Evolutionary conservation across 805 yeast species (phyloP).

Genomic region (Starmera pachycereana): DNA sequence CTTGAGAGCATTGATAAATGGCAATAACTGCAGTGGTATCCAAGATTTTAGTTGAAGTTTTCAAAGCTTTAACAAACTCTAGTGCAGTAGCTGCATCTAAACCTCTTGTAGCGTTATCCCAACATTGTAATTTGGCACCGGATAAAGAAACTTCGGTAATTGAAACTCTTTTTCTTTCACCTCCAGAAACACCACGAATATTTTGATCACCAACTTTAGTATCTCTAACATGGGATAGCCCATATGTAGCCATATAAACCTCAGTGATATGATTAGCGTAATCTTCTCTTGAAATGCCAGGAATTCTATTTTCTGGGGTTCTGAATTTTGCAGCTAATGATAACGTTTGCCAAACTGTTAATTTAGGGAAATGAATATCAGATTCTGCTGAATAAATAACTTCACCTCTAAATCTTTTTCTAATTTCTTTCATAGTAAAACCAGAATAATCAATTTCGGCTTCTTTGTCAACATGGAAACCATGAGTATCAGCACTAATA

Average conservation of each 20-base stretch:
- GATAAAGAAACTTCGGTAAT: conserved; percentile 45
- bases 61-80: conserved; percentile 40
- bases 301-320: conserved; percentile 52
- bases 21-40: conserved; percentile 44
- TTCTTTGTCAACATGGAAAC: conserved; percentile 38
- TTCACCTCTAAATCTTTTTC: conserved; percentile 50
- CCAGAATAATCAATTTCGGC: conserved; percentile 46
- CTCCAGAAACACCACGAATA: conserved; percentile 61
- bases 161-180: conserved; percentile 61
- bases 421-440: conserved; percentile 38
- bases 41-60: conserved; percentile 35
- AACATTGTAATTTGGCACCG: conserved; percentile 37
- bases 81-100: conserved; percentile 50
- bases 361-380: conserved; percentile 58
- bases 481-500: conserved; percentile 47
- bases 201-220: conserved; percentile 56
- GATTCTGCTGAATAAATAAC: conserved; percentile 62
- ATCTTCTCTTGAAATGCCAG: conserved; percentile 46
- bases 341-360: conserved; percentile 58
- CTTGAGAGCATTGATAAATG: conserved; percentile 43
- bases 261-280: conserved; percentile 45
- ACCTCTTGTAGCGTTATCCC: conserved; percentile 53
- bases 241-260: conserved; percentile 39
- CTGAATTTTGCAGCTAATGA: conserved; percentile 50
- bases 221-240: conserved; percentile 39